These are phyloP conservation scores for Xylona heveae DNA, from an alignment of 495 filamentous ascomycete species.

Conservation along the genomic window DNA sequence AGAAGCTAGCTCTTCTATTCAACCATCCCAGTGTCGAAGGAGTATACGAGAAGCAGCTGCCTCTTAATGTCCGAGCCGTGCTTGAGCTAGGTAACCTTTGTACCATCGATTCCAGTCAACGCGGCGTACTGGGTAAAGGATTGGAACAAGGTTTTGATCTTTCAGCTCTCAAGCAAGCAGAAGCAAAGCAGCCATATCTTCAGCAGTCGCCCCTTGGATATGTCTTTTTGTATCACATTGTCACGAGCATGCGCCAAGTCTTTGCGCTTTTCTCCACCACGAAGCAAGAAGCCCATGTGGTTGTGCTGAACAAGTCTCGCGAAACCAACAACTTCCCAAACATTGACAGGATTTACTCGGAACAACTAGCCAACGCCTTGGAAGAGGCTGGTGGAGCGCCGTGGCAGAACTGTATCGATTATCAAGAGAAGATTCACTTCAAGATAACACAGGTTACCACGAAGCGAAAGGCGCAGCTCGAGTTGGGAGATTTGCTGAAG, in stretches of 20 bases:
- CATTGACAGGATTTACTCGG: slow-evolving; percentile 74
- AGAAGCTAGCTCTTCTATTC: slow-evolving; percentile 63
- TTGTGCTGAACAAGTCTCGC: slow-evolving; percentile 59
- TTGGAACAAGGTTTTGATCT: slow-evolving; percentile 89
- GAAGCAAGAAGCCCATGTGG: slow-evolving; percentile 57
- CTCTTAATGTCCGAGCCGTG: slow-evolving; percentile 62
- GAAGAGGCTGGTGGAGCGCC: slow-evolving; percentile 43
- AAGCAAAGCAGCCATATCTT: slow-evolving; percentile 51
- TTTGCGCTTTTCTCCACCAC: slow-evolving; percentile 83
- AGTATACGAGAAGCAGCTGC: slow-evolving; percentile 85
- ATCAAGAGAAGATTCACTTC: slow-evolving; percentile 76
- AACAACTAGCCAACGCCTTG: slow-evolving; percentile 39
- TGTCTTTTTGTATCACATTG: slow-evolving; percentile 80
- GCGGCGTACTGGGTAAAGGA: slow-evolving; percentile 79
- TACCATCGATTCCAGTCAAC: slow-evolving; percentile 80
- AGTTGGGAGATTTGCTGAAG: slow-evolving; percentile 65
- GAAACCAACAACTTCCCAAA: slow-evolving; percentile 76
- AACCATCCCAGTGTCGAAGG: slow-evolving; percentile 90
- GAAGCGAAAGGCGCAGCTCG: slow-evolving; percentile 66
- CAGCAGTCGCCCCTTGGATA: slow-evolving; percentile 44
- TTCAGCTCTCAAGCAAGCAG: slow-evolving; percentile 42
- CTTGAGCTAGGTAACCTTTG: slow-evolving; percentile 82
- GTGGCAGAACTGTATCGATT: slow-evolving; percentile 63
- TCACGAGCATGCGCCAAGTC: slow-evolving; percentile 73
- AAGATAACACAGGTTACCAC: slow-evolving; percentile 73